These are phyloP conservation scores for Noccaea caerulescens DNA, from an alignment of 345 rosid species.

Conservation along the genomic window DNA sequence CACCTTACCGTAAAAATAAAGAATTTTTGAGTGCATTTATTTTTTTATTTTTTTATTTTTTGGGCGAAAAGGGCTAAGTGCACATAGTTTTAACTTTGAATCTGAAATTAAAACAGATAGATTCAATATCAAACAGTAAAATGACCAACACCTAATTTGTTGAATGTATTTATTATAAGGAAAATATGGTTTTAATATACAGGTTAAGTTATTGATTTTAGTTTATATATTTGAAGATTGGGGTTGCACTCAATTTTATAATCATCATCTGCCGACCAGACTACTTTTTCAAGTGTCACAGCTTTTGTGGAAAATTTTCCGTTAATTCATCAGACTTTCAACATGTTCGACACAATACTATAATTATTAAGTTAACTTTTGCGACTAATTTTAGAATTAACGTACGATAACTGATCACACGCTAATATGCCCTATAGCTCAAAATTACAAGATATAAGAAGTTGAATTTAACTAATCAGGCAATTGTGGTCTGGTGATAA, in stretches of 20 bases:
- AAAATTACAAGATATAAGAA: not conserved
- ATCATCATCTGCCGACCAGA: conserved; percentile 37
- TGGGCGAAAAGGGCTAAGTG: too few species aligned
- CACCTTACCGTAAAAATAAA: not conserved
- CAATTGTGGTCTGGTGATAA: too few species aligned
- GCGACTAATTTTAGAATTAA: conserved; percentile 34
- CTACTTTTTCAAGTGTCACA: conserved; percentile 39
- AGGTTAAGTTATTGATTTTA: not conserved
- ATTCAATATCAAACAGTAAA: not conserved
- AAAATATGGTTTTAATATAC: not conserved
- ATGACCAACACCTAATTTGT: not conserved
- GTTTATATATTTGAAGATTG: not conserved
- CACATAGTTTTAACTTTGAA: not conserved
- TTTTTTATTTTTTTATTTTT: too few species aligned
- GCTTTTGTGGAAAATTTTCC: conserved; percentile 37
- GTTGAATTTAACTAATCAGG: too few species aligned
- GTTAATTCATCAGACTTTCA: conserved; percentile 28
- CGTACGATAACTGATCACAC: conserved; percentile 20
- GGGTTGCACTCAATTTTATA: conserved; percentile 8
- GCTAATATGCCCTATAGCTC: conserved; percentile 14
- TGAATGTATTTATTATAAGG: not conserved
- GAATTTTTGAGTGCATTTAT: not conserved
- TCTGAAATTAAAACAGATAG: not conserved
- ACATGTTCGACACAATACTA: conserved; percentile 19
- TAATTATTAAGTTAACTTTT: not conserved